Evolutionary conservation across 805 yeast genomes (phyloP).

Genomic region (Spathaspora sp.): DNA sequence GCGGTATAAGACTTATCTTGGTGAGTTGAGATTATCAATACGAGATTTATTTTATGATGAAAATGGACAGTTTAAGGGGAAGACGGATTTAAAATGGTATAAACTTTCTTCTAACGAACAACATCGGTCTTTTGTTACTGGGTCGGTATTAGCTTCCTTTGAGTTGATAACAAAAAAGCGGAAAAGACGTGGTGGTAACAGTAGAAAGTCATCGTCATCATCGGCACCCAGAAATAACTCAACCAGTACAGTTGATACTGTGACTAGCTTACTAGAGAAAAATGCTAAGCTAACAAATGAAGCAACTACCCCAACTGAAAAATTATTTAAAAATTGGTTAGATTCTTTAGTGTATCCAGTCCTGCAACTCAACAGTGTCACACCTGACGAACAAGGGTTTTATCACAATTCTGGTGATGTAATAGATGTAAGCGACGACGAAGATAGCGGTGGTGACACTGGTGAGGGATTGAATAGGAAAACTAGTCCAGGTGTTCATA

Average conservation of each 20-base stretch:
- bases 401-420: conserved; percentile 23
- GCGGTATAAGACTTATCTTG: conserved; percentile 34
- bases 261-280: background rate
- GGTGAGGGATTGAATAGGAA: background rate
- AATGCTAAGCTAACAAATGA: background rate
- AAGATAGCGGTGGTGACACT: background rate
- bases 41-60: conserved; percentile 22
- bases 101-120: conserved; percentile 37
- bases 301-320: background rate
- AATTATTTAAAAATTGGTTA: conserved; percentile 21
- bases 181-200: background rate
- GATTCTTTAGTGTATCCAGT: conserved; percentile 24
- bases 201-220: background rate
- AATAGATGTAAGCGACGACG: background rate
- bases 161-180: conserved; percentile 26
- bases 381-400: conserved; percentile 39
- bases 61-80: conserved; percentile 9
- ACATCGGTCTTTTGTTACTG: conserved; percentile 44
- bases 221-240: background rate
- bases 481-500: background rate
- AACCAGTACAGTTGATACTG: background rate
- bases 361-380: conserved; percentile 10
- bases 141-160: conserved; percentile 42
- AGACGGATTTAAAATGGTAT: conserved; percentile 41
- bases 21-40: conserved; percentile 33